A percentile compares a stretch with the other conserved stretches of the same genome.
phyloP scores from a whole-genome alignment of 768 basidiomycete genomes.

The Mycena crocata region DNA sequence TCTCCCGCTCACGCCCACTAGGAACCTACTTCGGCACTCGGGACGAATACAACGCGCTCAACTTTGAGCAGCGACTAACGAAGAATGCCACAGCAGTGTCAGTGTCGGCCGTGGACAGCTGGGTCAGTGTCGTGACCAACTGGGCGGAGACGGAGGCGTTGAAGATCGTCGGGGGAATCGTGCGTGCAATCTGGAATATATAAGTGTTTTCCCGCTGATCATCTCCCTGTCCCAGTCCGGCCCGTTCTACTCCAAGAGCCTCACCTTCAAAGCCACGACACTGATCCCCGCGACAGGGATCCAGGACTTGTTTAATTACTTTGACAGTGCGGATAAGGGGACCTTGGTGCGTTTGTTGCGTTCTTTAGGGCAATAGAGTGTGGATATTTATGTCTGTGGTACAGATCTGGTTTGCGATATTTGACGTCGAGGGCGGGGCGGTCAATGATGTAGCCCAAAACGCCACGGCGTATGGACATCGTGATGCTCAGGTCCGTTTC shows the following conservation, averaged over 20 bases:
- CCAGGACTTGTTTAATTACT: slow-evolving; percentile 24
- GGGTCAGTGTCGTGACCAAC: slow-evolving; percentile 30
- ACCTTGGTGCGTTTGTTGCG: slow-evolving; percentile 15
- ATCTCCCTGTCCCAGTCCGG: slow-evolving; percentile 9
- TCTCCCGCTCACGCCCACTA: neutral
- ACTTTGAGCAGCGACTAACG: slow-evolving; percentile 21
- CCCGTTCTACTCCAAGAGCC: slow-evolving; percentile 34
- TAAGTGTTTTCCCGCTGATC: too few relatives aligned
- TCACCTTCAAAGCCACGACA: slow-evolving; percentile 30
- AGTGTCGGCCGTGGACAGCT: slow-evolving; percentile 24
- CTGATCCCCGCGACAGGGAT: slow-evolving; percentile 26
- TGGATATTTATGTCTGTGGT: neutral
- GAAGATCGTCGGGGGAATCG: slow-evolving; percentile 26
- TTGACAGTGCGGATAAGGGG: slow-evolving; percentile 31
- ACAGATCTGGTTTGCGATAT: slow-evolving; percentile 35
- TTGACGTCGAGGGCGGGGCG: slow-evolving; percentile 32
- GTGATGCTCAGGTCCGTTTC: slow-evolving; percentile 20
- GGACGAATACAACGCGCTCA: slow-evolving; percentile 31
- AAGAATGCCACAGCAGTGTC: slow-evolving; percentile 13
- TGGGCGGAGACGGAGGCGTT: slow-evolving; percentile 32
- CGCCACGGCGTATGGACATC: slow-evolving; percentile 34
- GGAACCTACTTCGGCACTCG: slow-evolving; percentile 32
- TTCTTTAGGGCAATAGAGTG: neutral
- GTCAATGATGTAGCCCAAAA: slow-evolving; percentile 31
- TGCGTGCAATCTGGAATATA: slow-evolving; percentile 8